Conservation (phyloP, 495 filamentous ascomycete genomes). For the Penicillium roqueforti region DNA sequence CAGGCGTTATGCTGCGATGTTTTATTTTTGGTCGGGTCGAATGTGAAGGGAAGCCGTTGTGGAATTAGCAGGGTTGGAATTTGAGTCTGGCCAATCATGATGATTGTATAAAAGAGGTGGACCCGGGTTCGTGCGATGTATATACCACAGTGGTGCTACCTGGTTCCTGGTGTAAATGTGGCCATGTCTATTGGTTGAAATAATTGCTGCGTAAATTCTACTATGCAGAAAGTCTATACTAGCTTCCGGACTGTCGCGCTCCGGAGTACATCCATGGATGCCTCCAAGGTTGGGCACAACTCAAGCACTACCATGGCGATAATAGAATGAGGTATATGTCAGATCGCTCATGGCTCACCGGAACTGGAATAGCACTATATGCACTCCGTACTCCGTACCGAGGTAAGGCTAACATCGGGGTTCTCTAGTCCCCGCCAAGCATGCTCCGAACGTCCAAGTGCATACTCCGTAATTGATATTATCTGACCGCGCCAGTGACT, state of each 20-base stretch:
- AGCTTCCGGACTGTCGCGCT: background rate
- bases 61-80: slow-evolving; percentile 14
- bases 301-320: background rate
- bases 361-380: background rate
- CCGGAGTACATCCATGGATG: background rate
- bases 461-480: slow-evolving; percentile 1
- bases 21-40: background rate
- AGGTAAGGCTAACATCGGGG: background rate
- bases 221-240: background rate
- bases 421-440: background rate
- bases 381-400: background rate
- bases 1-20: background rate
- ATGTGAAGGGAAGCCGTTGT: slow-evolving; percentile 5
- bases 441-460: background rate
- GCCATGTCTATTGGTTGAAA: background rate
- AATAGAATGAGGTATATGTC: background rate
- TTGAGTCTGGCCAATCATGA: slow-evolving; percentile 13
- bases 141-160: background rate
- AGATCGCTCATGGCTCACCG: background rate
- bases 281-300: no score
- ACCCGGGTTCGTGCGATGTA: background rate
- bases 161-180: slow-evolving; percentile 2
- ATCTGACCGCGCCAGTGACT: background rate
- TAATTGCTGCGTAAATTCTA: background rate
- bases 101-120: background rate